Base-by-base conservation (phyloP, 768 basidiomycete genomes). In the Phylloporus sp. region DNA sequence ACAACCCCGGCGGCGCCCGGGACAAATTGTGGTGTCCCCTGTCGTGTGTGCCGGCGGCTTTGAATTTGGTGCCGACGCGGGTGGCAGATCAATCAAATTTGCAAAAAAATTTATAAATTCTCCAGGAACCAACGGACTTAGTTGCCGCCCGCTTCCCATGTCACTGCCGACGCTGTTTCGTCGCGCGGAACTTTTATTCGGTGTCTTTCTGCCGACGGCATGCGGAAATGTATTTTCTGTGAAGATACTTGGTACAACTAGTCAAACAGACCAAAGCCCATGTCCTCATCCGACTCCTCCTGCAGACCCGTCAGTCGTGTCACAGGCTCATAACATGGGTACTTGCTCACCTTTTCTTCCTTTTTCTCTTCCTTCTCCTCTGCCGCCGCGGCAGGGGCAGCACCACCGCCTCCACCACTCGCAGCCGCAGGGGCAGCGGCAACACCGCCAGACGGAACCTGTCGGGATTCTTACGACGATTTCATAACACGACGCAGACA, bases 181-280 rank as follows among this genome's bases (percentile, higher is more conserved):
- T 18, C 28, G 2, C 29, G 4, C 49, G 59, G 55, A 27, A 49
- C 42, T 39, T 58, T 3, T 60, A 50, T 43, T 61, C 62, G 64
- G 64, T 9, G 23, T 41, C 23, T 60, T 48, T 64, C 48, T 61
- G 41, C 66, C 67, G 66, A 54, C 67, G 67, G 66, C 52, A 60
- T 52, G 46, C 26, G 2, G 26, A 28, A 20, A 31, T 16, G 13
- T 16, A 13, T 34, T 34, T 34, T 34, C 10, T 12, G 8, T 12
- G 15, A 5, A 32, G 31, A n/a, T 32, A 39, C 6, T 22, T n/a
- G 16, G 23, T 55, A 60, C 55, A 36, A 40, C 34, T 85, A 97
- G 79, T 97, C 94, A 80, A 97, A 97, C 58, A 97, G 82, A 77
- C 94, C 94, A 74, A 97, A 97, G 79, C 94, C 93, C 93, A 97